phyloP scores from a whole-genome alignment of 177 flowering plant species.

The Vitis hybrid region DNA sequence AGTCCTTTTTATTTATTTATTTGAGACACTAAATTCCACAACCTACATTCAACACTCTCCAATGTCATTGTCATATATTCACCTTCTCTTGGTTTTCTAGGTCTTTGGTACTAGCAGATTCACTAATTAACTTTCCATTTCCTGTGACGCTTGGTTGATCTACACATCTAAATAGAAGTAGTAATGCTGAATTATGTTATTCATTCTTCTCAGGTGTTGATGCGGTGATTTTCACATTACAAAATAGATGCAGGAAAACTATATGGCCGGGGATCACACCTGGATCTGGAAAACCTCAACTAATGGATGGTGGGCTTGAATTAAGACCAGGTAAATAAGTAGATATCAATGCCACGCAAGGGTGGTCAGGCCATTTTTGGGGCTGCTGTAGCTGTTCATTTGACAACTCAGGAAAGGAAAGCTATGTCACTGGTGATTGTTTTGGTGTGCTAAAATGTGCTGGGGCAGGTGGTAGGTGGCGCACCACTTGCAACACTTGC shows the following conservation, averaged over 20 bases:
- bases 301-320: conserved; percentile 21
- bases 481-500: conserved; percentile 31
- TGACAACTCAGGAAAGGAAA: conserved; percentile 19
- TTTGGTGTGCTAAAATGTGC: conserved; percentile 15
- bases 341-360: conserved; percentile 5
- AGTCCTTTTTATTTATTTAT: neutral
- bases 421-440: conserved; percentile 30
- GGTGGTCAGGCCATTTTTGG: conserved; percentile 38
- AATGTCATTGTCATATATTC: neutral
- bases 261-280: conserved; percentile 29
- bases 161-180: too few relatives aligned
- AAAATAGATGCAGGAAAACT: conserved; percentile 20
- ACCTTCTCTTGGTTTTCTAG: neutral
- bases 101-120: neutral
- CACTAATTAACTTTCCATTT: neutral
- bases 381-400: conserved; percentile 21
- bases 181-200: neutral
- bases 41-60: neutral
- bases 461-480: conserved; percentile 24
- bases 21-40: too few relatives aligned
- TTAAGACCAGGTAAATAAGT: conserved; percentile 12
- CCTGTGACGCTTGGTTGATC: neutral
- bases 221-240: conserved; percentile 19
- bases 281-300: conserved; percentile 18
- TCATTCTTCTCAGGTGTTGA: conserved; percentile 12